Evolutionary conservation across 192 early-diverging fungal genomes (phyloP), one percentile per base, ranked within the genome.

Genomic region (Endogone sp.): DNA sequence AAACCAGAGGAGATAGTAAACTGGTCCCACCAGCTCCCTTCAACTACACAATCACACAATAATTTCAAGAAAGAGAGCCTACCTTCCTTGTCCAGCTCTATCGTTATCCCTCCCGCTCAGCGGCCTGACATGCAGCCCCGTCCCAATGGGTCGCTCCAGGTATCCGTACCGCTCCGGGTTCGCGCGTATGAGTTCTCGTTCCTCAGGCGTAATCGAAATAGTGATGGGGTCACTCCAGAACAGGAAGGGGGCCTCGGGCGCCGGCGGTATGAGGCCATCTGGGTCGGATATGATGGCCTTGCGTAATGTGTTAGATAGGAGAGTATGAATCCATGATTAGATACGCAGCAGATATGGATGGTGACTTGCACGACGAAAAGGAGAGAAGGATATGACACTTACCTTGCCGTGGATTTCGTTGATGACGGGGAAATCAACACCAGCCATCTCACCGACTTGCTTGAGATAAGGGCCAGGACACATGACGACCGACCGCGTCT

Each of bases 341-440:
- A n/a, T n/a, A n/a, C n/a, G n/a, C n/a, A n/a, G n/a, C n/a, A n/a
- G n/a, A n/a, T n/a, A n/a, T n/a, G n/a, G n/a, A n/a, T n/a, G n/a
- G n/a, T n/a, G n/a, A n/a, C n/a, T n/a, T n/a, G n/a, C n/a, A n/a
- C n/a, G n/a, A n/a, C n/a, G n/a, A n/a, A n/a, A n/a, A n/a, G n/a
- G n/a, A n/a, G n/a, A 49, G 6, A 49, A 16, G 37, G 16, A 49
- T 6, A 49, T 11, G 60, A 16, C 60, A 61, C 27, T 11, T 11
- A 31, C 60, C 30, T 31, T 28, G 60, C 60, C 60, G 60, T 61
- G 60, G 28, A 61, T 28, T 16, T 61, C 60, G 60, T 61, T 61
- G 60, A 61, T 31, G 60, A 61, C 60, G 6, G 60, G 60, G 60
- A 61, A 61, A 31, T 61, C 60, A 6, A 61, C 60, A 16, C 60